Evolutionary conservation across 2,329 filamentous ascomycete species (phyloP), one percentile per base, ranked within the genome.

Genomic region (Ascochyta fabae): DNA sequence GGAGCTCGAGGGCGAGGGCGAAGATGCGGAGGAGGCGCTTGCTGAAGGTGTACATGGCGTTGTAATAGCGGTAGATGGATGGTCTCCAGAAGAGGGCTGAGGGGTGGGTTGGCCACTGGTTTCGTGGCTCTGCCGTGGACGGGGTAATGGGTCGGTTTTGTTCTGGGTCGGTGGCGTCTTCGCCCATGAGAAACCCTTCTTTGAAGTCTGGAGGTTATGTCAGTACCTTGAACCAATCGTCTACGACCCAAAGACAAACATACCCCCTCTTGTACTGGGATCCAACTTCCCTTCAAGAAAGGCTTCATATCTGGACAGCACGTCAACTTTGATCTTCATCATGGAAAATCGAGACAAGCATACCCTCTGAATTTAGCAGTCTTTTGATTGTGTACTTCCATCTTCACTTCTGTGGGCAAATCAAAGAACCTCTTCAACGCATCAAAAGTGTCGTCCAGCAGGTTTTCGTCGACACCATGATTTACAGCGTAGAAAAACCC

Each of bases 1-100:
- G 74, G 9, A 78, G 62, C n/a, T 68, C 64, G 41, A 79, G 75
- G 2, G 75, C 76, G 15, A 79, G 68, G 2, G 77, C 77, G 53
- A 71, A 72, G 58, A 73, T 71, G 59, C 55, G 55, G 0, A 73
- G 68, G 33, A 79, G 71, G 55, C 60, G 68, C 34, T 65, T 66
- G 58, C 64, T 69, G 58, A 71, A 72, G 23, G 53, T 29, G 59
- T 64, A 64, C 65, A 72, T 69, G 54, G 68, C 61, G 40, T 56
- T 67, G 62, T 73, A 69, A 58, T 73, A 74, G 52, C 57, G 51
- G 59, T 70, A 70, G 41, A 73, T 62, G 31, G 68, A 66, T 3
- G 69, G 66, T 16, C 70, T 64, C 60, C 66, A 70, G 66, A 71
- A 71, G 46, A 64, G 38, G 2, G 68, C 65, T 6, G 58, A 62